Conservation (phyloP, 306 rosid genomes). For the Mimosa pudica region DNA sequence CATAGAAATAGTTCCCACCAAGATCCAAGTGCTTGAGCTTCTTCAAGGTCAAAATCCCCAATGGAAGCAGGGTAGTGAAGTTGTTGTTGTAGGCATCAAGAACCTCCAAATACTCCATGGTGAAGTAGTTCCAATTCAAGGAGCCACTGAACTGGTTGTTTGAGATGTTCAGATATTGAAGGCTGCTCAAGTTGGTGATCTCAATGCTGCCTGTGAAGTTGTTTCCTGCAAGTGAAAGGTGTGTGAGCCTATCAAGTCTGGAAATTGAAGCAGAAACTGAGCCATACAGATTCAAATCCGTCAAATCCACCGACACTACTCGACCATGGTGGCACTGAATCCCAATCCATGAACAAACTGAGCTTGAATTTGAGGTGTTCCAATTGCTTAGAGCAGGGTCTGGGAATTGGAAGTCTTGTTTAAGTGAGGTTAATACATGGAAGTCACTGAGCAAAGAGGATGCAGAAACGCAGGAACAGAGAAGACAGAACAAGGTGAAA, state of each 20-base stretch:
- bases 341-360: conserved; percentile 79
- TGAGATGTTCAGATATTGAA: conserved; percentile 74
- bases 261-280: conserved; percentile 65
- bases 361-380: conserved; percentile 49
- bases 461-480: conserved; percentile 48
- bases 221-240: conserved; percentile 76
- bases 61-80: conserved; percentile 71
- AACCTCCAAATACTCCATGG: conserved; percentile 58
- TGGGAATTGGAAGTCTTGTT: conserved; percentile 61
- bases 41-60: conserved; percentile 48
- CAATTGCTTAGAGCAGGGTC: conserved; percentile 58
- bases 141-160: conserved; percentile 66
- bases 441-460: conserved; percentile 67
- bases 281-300: conserved; percentile 61
- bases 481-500: conserved; percentile 57
- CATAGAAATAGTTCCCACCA: conserved; percentile 75
- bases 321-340: conserved; percentile 61
- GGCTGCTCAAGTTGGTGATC: conserved; percentile 51
- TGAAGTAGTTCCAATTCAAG: conserved; percentile 65
- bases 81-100: conserved; percentile 77
- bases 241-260: conserved; percentile 58
- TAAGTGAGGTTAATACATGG: conserved; percentile 59
- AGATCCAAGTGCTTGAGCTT: conserved; percentile 72
- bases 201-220: conserved; percentile 68
- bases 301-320: conserved; percentile 64